These are phyloP conservation scores for Neonectria faginata DNA, from an alignment of 2,329 filamentous ascomycete genomes.

Conservation along the genomic window DNA sequence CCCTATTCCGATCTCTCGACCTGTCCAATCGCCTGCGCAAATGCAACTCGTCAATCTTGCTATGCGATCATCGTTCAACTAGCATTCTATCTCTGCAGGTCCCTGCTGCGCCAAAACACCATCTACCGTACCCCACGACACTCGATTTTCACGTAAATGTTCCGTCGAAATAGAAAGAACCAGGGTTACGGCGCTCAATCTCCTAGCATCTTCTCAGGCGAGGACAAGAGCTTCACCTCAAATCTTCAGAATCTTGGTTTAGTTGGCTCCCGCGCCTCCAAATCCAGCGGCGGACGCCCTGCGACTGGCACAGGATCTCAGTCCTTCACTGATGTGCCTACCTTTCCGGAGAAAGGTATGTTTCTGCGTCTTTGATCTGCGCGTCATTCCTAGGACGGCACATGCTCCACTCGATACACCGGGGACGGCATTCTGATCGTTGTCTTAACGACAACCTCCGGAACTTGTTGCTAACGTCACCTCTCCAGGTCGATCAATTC, in stretches of 20 bases:
- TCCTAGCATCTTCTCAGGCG: constrained; percentile 35
- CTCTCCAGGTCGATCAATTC: constrained; percentile 45
- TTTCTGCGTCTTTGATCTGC: not conserved
- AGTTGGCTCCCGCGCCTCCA: constrained; percentile 41
- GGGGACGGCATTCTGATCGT: not conserved
- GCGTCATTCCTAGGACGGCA: not conserved
- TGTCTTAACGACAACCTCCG: not conserved
- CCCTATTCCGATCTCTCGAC: constrained; percentile 17
- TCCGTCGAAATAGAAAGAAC: constrained; percentile 51
- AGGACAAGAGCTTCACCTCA: constrained; percentile 40
- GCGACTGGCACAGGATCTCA: constrained; percentile 44
- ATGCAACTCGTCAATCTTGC: constrained; percentile 18
- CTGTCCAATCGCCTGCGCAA: constrained; percentile 7
- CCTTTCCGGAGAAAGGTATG: constrained; percentile 58
- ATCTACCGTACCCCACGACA: constrained; percentile 29
- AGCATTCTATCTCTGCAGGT: constrained; percentile 10
- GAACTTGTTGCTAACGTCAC: constrained; percentile 17
- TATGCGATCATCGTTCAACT: constrained; percentile 22
- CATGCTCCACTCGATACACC: not conserved
- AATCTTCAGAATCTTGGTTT: constrained; percentile 48
- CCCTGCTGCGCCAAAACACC: constrained; percentile 16
- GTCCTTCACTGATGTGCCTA: constrained; percentile 47
- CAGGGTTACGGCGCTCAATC: constrained; percentile 43
- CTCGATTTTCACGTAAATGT: constrained; percentile 51
- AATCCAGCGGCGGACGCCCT: constrained; percentile 40